Conservation (phyloP, 169 alveolate species). For the Cryptosporidium viatorum region DNA sequence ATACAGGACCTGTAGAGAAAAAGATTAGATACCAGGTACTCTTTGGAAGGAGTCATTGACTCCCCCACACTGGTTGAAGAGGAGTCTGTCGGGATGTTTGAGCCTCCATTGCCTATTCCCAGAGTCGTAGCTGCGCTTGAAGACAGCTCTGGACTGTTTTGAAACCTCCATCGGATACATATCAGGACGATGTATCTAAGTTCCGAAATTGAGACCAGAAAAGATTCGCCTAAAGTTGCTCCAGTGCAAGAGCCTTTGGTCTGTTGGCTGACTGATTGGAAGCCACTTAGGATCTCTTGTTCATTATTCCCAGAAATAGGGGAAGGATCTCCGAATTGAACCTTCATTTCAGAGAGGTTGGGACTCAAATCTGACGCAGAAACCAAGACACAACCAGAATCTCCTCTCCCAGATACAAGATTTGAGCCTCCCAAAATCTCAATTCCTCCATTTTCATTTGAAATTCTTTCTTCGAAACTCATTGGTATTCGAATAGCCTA, state of each 20-base stretch:
- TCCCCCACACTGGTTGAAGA: neutral
- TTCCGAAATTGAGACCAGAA: conserved; percentile 24
- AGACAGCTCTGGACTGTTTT: conserved; percentile 17
- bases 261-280: neutral
- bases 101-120: neutral
- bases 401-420: neutral
- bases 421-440: neutral
- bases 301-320: neutral
- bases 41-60: conserved; percentile 27
- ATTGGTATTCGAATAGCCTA: conserved; percentile 25
- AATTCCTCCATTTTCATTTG: conserved; percentile 3
- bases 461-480: conserved; percentile 34
- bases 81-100: neutral
- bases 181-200: conserved; percentile 50
- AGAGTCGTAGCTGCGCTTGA: neutral
- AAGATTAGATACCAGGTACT: conserved; percentile 5
- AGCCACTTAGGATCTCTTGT: neutral
- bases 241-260: neutral
- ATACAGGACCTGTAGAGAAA: conserved; percentile 65
- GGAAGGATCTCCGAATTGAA: neutral
- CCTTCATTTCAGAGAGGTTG: neutral
- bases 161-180: conserved; percentile 58
- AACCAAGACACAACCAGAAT: neutral
- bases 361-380: conserved; percentile 27
- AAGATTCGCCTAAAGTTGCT: neutral